Base-by-base conservation (phyloP, 1,284 basidiomycete species). In the Fomitopsis betulina region DNA sequence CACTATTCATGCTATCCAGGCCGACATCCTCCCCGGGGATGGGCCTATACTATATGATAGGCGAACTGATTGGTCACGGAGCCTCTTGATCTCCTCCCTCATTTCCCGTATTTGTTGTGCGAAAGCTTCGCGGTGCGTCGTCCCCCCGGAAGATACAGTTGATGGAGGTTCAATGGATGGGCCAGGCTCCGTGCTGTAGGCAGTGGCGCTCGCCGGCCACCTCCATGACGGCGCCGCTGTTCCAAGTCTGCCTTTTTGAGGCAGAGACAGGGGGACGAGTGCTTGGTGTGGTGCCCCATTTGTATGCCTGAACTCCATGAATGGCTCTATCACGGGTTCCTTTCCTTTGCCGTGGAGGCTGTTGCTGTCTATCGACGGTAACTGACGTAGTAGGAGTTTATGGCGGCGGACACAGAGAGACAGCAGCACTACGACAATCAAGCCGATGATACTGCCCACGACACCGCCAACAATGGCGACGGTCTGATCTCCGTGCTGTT, bases 91-190 rank as follows among this genome's bases (percentile, higher is more conserved):
- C 32, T 57, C 50, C 42, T 45, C 37, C 39, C 47, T 51, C 32
- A 57, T 53, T 15, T 53, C 51, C 15, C 51, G 56, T 40, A 57
- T 38, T 25, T 57, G 56, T 6, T 37, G 19, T 30, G 40, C 23
- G 17, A 53, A 33, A 21, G 49, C 55, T 17, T 51, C 49, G 27
- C 55, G 55, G 7, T 37, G 56, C 10, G 52, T 33, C 2, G 19
- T 39, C 5, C 50, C 51, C 21, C 51, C 25, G 21, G 37, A 33
- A 10, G 37, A 33, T 17, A 37, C 39, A 15, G 23, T n/a, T 5
- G 52, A 25, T 21, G 52, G 49, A 12, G 49, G 49, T 23, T 35
- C 49, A n/a, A 51, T 51, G 17, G 49, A 51, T 33, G 49, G 49
- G 5, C 49, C 49, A 13, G 49, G 49, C 49, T 51, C 32, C n/a